Base-by-base conservation (phyloP, 169 alveolate genomes). In the Haemoproteus tartakovskyi region DNA sequence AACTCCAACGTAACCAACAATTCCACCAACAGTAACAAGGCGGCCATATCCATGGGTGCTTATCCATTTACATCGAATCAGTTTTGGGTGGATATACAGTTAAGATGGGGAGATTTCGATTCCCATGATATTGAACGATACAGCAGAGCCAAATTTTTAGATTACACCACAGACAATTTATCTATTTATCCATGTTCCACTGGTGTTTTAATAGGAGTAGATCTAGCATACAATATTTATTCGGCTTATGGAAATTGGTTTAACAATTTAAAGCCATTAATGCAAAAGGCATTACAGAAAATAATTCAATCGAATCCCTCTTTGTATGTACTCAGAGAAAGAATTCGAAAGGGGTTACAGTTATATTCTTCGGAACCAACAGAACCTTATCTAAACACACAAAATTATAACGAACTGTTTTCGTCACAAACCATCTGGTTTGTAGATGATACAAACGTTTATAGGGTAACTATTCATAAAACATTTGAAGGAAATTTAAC, bases 61-160 rank as follows among this genome's bases (percentile, higher is more conserved):
- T 67, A 52, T 54, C 82, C 82, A 3, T 48, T 30, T 56, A 40
- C 60, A 2, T 74, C 95, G 11, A 90, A 89, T 48, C 96, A 93
- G 89, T 96, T 89, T 87, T 97, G 99, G 99, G 87, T 98, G 27
- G 99, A 98, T 87, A 97, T 98, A 22, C 98, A 98, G 91, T 92
- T 98, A 56, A 93, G 99, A 38, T 98, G 99, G 99, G 99, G 99
- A 18, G 99, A 98, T 89, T 98, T 97, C 85, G 99, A 98, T 88
- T 94, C 98, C 46, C 99, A 98, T 87, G 99, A 97, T 87, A 97
- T 97, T 51, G 99, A 98, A 89, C 92, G 99, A 51, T 98, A 98
- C 87, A 95, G 98, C 54, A 94, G 99, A 38, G 98, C 99, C 21
- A 97, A 98, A 90, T 98, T 98, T 90, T 87, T 98, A 63, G 99